These are phyloP conservation scores for Paraconiothyrium brasiliense DNA, from an alignment of 2,329 filamentous ascomycete species.

Conservation along the genomic window DNA sequence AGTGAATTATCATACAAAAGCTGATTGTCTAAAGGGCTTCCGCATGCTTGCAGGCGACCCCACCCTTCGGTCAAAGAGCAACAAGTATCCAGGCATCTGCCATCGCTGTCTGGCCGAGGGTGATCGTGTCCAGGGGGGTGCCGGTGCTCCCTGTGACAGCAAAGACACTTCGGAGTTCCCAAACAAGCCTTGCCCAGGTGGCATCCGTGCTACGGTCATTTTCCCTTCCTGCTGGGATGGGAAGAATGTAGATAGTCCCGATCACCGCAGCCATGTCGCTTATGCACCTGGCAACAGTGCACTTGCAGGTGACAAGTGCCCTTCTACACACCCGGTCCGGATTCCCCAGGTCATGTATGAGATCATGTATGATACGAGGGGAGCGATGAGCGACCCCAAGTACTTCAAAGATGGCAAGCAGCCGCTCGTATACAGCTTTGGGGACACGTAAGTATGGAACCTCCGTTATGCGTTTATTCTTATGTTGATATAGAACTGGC, in stretches of 20 bases:
- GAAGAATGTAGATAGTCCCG: constrained; percentile 57
- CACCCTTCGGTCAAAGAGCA: constrained; percentile 14
- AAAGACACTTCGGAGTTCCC: constrained; percentile 49
- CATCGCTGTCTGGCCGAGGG: constrained; percentile 31
- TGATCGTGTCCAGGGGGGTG: constrained; percentile 30
- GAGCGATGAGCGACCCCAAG: constrained; percentile 32
- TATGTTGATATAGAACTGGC: constrained; percentile 22
- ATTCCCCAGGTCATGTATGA: constrained; percentile 60
- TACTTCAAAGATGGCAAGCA: constrained; percentile 38
- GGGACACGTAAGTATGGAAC: constrained; percentile 51
- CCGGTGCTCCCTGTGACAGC: constrained; percentile 34
- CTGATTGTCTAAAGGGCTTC: constrained; percentile 16
- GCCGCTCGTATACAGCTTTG: constrained; percentile 42
- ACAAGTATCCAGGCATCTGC: constrained; percentile 23
- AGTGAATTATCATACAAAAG: not conserved
- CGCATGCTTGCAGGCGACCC: constrained; percentile 24
- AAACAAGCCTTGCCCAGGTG: constrained; percentile 79
- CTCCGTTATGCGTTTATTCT: not conserved
- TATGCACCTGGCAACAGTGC: constrained; percentile 59
- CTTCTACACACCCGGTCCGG: constrained; percentile 53
- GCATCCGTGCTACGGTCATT: constrained; percentile 74
- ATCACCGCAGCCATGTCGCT: constrained; percentile 71
- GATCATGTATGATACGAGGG: constrained; percentile 54
- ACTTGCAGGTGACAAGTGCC: constrained; percentile 60
- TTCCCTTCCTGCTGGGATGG: constrained; percentile 81